phyloP scores from a whole-genome alignment of 75 land plant genomes.

The Sequoia sempervirens region DNA sequence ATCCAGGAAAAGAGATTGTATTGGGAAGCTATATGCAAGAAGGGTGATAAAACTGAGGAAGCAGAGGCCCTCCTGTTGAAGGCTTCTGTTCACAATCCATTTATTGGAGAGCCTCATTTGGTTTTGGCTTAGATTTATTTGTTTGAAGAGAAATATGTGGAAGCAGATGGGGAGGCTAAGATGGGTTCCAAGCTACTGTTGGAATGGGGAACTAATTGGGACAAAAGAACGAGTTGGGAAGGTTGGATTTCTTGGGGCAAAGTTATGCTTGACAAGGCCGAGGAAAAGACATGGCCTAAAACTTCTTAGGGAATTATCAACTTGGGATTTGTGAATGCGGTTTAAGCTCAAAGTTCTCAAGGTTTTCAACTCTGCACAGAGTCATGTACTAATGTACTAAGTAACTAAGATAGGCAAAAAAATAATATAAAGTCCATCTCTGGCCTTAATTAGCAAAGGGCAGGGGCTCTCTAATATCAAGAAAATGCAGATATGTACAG shows the following conservation, averaged over 20 bases:
- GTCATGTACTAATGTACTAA: too few relatives aligned
- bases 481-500: too few relatives aligned
- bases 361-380: background rate
- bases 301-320: conserved; percentile 25
- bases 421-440: too few relatives aligned
- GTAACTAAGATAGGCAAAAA: too few relatives aligned
- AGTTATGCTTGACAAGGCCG: conserved; percentile 28
- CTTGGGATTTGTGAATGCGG: conserved; percentile 34
- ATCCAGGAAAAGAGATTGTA: conserved; percentile 28
- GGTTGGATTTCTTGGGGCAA: conserved; percentile 42
- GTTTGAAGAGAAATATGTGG: conserved; percentile 17
- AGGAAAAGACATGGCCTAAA: conserved; percentile 27
- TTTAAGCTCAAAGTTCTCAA: background rate
- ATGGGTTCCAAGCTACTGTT: conserved; percentile 25
- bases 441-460: too few relatives aligned
- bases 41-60: conserved; percentile 1
- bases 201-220: conserved; percentile 46
- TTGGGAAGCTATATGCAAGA: conserved; percentile 23
- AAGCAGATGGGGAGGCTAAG: conserved; percentile 28
- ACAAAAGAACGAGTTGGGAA: conserved; percentile 42
- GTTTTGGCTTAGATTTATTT: conserved; percentile 28
- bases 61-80: conserved; percentile 19
- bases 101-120: conserved; percentile 36
- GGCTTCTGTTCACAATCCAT: conserved; percentile 28
- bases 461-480: too few relatives aligned